Base-by-base conservation (phyloP, 306 rosid genomes). In the Sesbania bispinosa region DNA sequence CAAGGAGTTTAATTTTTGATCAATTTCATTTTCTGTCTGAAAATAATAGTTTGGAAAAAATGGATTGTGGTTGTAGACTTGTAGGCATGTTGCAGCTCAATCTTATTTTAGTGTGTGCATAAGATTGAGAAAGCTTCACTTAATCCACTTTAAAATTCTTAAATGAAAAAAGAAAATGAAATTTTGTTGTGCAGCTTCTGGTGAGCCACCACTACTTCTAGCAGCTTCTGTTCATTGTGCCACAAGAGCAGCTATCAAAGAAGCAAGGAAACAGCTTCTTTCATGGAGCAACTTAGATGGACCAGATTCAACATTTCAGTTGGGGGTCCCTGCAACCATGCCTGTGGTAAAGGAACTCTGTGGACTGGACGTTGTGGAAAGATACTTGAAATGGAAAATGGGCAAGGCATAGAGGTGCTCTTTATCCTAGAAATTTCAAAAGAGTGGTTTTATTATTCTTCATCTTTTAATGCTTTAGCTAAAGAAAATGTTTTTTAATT, bases 221-320 rank as follows among this genome's bases (percentile, higher is more conserved):
- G 97, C 97, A 2, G 90, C 85, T 68, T 94, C 98, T 0, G 85
- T 94, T 77, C 98, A 90, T 53, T 85, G 96, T 51, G 98, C 98
- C 29, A 71, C 92, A 5, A 88, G 96, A 75, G 94, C 92, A n/a
- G 97, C 98, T 19, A 74, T 87, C 39, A 80, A 66, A 81, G 98
- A 80, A 65, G 92, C 97, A 11, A 81, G 95, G 57, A 85, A 85
- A 68, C 97, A 94, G 83, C 75, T 87, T 75, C 77, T 72, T 47
- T 76, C 74, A 61, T 94, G 97, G 99, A 78, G 85, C 41, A 27
- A 75, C 79, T 4, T 27, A 5, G 88, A 80, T 52, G 76, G 26
- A 69, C 20, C 54, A 11, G 72, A 74, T 51, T 55, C 82, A 15
- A 39, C 50, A 43, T 87, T 94, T 83, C 77, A 89, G 23, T 79